Evolutionary conservation across 345 rosid genomes (phyloP), one percentile per base, ranked within the genome.

Genomic region (Rubroshorea leprosula): DNA sequence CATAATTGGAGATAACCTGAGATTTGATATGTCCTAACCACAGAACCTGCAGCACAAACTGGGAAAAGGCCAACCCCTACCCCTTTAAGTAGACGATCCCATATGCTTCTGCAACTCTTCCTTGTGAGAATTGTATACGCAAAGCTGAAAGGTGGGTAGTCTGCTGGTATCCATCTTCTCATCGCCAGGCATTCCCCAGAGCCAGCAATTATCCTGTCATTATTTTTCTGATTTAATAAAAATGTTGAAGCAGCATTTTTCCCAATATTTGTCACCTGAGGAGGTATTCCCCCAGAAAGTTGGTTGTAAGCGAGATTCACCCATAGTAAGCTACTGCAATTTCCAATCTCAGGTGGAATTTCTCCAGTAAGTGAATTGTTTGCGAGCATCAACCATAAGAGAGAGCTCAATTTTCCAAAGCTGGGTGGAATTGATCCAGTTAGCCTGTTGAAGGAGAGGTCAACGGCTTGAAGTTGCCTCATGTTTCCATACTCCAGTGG

Each of bases 301-400:
- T 76, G 66, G 72, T 92, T 92, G 65, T 89, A 83, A 12, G 95
- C 89, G 14, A 89, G 80, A 69, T 89, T 92, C 50, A 92, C 54
- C 98, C 98, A 92, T 68, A 92, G 58, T 64, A 92, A 80, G 72
- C 98, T 89, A 1, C 16, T 39, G 74, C 96, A 89, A 64, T 75
- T 86, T 7, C 98, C 98, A 48, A 92, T 49, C 68, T 86, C 81
- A 2, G 31, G 58, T 0, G 98, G 96, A 49, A 92, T 86, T 51
- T 78, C 72, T 2, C 95, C 96, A 0, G 65, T 62, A 4, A 92
- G 73, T 24, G 62, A 68, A 70, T 92, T 92, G 70, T 86, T 77
- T 16, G 98, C 95, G n/a, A 92, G 90, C 96, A 92, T 86, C 57
- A 92, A 59, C 98, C 98, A 92, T 72, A 92, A 21, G 20, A 92